A percentile compares a stretch with the other conserved stretches of the same genome.
Evolutionary conservation across 2,329 filamentous ascomycete species (phyloP).

Genomic region (Aspergillus fijiensis): DNA sequence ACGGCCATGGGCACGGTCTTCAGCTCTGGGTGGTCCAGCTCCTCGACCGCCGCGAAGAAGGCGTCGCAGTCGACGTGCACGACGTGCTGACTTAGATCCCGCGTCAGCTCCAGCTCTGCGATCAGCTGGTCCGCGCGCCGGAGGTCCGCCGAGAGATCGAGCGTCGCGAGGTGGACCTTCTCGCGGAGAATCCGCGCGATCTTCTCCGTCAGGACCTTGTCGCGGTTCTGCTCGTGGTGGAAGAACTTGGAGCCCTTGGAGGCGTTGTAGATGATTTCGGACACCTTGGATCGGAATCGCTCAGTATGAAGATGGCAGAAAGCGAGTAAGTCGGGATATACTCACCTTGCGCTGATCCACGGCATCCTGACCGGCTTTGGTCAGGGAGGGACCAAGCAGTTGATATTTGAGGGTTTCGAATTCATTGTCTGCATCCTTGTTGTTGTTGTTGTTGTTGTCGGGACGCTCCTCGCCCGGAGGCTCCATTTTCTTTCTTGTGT

Average conservation of each 20-base stretch:
- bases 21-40: constrained; percentile 77
- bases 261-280: constrained; percentile 94
- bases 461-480: constrained; percentile 18
- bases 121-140: constrained; percentile 80
- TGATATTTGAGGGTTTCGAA: constrained; percentile 81
- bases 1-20: constrained; percentile 88
- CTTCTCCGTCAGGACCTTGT: constrained; percentile 79
- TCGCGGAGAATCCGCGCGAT: constrained; percentile 75
- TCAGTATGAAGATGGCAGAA: too few relatives aligned
- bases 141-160: constrained; percentile 71
- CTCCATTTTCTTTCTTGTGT: constrained; percentile 25
- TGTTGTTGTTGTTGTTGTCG: neutral
- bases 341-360: constrained; percentile 85
- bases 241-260: constrained; percentile 97
- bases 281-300: constrained; percentile 62
- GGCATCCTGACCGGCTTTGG: constrained; percentile 87
- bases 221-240: constrained; percentile 80
- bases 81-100: constrained; percentile 80
- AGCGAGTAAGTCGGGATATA: neutral
- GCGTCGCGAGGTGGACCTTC: constrained; percentile 71
- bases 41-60: constrained; percentile 94
- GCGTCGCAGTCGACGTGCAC: constrained; percentile 97
- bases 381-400: constrained; percentile 83
- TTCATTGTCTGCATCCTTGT: neutral
- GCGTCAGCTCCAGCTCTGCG: constrained; percentile 70